Conservation (phyloP, 805 yeast species). For the Maudiozyma serrabonitensis region DNA sequence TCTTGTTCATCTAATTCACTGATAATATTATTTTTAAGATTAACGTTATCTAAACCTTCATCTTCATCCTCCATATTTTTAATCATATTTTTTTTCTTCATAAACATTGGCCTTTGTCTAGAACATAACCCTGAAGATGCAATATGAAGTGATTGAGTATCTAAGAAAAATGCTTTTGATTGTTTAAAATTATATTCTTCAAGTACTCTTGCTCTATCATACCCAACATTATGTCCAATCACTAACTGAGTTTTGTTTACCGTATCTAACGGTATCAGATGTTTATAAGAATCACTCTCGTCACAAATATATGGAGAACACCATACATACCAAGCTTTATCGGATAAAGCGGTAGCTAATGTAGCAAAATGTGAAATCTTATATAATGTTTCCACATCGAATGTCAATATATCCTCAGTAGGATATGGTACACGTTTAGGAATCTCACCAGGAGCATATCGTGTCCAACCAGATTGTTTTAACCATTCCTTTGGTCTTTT, state of each 20-base stretch:
- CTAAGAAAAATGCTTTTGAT: constrained; percentile 71
- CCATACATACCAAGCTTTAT: constrained; percentile 89
- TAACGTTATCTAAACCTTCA: neutral
- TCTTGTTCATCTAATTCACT: constrained; percentile 31
- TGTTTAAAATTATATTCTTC: constrained; percentile 71
- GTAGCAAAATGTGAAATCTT: constrained; percentile 65
- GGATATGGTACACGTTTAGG: constrained; percentile 63
- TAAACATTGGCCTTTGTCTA: constrained; percentile 75
- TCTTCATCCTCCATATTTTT: constrained; percentile 5
- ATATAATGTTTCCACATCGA: constrained; percentile 85
- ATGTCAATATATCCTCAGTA: constrained; percentile 58
- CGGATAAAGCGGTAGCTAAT: constrained; percentile 70
- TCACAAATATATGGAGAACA: constrained; percentile 68
- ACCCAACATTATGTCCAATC: constrained; percentile 85
- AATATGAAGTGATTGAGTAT: constrained; percentile 87
- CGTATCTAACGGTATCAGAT: constrained; percentile 68
- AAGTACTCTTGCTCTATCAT: constrained; percentile 74
- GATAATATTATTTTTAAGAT: neutral
- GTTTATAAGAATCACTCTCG: constrained; percentile 31
- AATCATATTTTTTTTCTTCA: constrained; percentile 39
- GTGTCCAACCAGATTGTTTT: constrained; percentile 67
- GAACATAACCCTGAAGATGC: constrained; percentile 91
- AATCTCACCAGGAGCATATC: constrained; percentile 45
- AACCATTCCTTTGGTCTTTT: constrained; percentile 45
- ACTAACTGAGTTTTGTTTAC: constrained; percentile 43